Evolutionary conservation across 1,284 basidiomycete genomes (phyloP).

Genomic region (Ganoderma lingzhi): DNA sequence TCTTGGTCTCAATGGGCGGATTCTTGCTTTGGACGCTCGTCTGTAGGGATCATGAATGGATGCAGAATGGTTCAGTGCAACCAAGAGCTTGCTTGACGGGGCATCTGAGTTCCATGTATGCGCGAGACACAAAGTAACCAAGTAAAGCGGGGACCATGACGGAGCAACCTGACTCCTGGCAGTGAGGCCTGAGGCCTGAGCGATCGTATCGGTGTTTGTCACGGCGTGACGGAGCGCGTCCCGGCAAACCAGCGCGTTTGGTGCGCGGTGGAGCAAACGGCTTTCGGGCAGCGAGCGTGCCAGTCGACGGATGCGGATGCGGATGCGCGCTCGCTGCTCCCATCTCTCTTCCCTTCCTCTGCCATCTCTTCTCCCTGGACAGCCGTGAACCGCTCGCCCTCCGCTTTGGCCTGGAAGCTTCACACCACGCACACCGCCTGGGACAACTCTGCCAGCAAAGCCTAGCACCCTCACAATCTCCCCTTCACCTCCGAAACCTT

Average conservation of each 20-base stretch:
- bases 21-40: background rate
- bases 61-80: slow-evolving; percentile 1
- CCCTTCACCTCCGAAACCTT: slow-evolving; percentile 12
- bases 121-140: background rate
- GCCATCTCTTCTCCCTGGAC: slow-evolving; percentile 3
- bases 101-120: background rate
- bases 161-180: too few relatives aligned
- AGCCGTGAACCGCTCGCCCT: background rate
- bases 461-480: slow-evolving; percentile 5
- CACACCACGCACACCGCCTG: background rate
- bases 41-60: slow-evolving; percentile 1
- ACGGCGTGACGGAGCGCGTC: slow-evolving; percentile 33
- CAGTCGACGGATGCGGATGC: background rate
- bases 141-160: background rate
- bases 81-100: slow-evolving; percentile 6
- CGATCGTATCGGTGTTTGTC: slow-evolving; percentile 7
- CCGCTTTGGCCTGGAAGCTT: background rate
- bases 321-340: background rate
- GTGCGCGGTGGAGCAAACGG: background rate
- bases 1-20: background rate
- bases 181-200: background rate
- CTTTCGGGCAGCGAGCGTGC: background rate
- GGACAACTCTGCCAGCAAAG: background rate
- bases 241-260: background rate
- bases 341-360: slow-evolving; percentile 11